Evolutionary conservation across 2,329 filamentous ascomycete genomes (phyloP).

Genomic region (Penicillium sp.): DNA sequence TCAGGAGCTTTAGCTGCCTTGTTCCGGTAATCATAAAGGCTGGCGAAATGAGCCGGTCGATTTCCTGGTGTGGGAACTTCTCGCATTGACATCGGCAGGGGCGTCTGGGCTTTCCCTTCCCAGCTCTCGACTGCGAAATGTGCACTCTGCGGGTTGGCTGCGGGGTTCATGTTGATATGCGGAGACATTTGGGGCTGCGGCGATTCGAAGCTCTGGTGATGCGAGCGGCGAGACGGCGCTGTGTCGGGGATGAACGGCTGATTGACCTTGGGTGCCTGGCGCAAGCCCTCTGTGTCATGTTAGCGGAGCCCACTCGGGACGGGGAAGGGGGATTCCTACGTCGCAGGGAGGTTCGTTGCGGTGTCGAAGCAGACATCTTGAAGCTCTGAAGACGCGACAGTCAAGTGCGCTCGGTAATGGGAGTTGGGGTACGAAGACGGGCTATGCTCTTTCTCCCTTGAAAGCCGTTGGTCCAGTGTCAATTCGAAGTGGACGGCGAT

Average conservation of each 20-base stretch:
- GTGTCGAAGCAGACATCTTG: constrained; percentile 29
- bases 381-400: constrained; percentile 1
- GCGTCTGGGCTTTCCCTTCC: constrained; percentile 42
- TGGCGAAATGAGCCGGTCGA: constrained; percentile 42
- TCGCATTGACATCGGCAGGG: constrained; percentile 44
- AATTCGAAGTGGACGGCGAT: not conserved
- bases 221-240: constrained; percentile 40
- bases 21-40: constrained; percentile 24
- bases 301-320: constrained; percentile 8
- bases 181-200: constrained; percentile 37
- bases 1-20: constrained; percentile 41
- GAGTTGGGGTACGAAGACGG: not conserved
- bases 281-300: constrained; percentile 40
- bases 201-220: constrained; percentile 34
- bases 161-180: constrained; percentile 32
- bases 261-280: constrained; percentile 44
- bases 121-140: constrained; percentile 39
- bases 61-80: constrained; percentile 50
- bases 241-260: constrained; percentile 47
- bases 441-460: not conserved
- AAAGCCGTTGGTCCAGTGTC: not conserved
- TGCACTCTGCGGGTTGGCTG: constrained; percentile 36
- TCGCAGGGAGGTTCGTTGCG: constrained; percentile 29
- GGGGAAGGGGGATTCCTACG: constrained; percentile 17
- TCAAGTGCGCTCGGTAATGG: not conserved